Conservation (phyloP, 257 asterid genomes). For the Gentiana macrophylla region DNA sequence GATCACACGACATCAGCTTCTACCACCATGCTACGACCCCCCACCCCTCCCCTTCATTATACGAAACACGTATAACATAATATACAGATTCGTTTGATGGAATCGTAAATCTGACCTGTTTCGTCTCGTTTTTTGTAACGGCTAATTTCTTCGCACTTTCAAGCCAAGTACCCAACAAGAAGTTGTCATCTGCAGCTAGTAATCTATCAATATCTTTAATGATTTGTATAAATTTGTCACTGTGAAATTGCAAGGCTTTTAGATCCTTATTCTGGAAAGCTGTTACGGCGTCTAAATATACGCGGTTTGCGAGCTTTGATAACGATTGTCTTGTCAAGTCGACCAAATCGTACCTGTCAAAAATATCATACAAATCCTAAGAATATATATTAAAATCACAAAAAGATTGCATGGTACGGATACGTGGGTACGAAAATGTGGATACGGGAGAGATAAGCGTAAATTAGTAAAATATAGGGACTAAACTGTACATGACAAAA, state of each 20-base stretch:
- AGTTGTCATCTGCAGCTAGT: conserved; percentile 77
- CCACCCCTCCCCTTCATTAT: no score
- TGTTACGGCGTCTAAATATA: conserved; percentile 55
- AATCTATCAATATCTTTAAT: conserved; percentile 80
- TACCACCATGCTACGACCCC: no score
- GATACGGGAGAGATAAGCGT: no score
- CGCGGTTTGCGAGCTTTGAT: conserved; percentile 90
- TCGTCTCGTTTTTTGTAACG: conserved; percentile 41
- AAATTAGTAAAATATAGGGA: no score
- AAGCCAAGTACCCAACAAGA: conserved; percentile 88
- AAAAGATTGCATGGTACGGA: no score
- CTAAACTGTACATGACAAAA: no score
- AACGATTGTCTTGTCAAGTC: conserved; percentile 85
- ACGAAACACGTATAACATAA: neutral
- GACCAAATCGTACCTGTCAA: conserved; percentile 83
- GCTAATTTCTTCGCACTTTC: conserved; percentile 73
- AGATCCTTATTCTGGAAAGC: conserved; percentile 55
- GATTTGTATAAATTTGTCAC: conserved; percentile 62
- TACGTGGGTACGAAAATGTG: no score
- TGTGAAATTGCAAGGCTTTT: conserved; percentile 38
- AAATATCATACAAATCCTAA: no score
- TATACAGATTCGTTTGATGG: neutral
- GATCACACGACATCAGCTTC: no score
- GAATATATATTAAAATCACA: no score
- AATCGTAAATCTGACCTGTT: conserved; percentile 42